Base-by-base conservation (phyloP, 2,329 filamentous ascomycete species). In the Fusarium siculi region DNA sequence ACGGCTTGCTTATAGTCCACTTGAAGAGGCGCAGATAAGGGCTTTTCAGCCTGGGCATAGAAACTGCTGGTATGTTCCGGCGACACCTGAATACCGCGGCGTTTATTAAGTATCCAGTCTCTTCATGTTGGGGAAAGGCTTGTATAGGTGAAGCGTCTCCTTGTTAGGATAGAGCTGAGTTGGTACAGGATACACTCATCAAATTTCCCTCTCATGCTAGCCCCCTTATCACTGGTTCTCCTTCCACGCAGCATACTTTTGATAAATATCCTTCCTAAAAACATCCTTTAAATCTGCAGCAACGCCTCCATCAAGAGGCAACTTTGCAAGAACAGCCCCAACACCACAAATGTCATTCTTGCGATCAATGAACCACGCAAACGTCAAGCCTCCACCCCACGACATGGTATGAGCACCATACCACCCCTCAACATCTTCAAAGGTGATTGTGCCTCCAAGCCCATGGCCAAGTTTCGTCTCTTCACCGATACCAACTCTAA, bases 361-460 rank as follows among this genome's bases (percentile, higher is more conserved):
- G 2, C 84, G 84, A 72, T 87, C 85, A 59, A 87, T 80, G 25
- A 87, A 87, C 86, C 85, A 88, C 5, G 80, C 55, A 28, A 86
- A 72, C 2, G 84, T 86, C 70, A 84, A 42, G 0, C 85, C 84
- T 5, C 86, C 86, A 12, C 84, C 85, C 85, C 85, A 87, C 7
- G 80, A 82, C 61, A 87, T 74, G 1, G 85, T 86, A 2, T 77
- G 67, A 40, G 81, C 79, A 7, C 84, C 84, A 49, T 85, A 85
- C 80, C 84, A 85, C 7, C 83, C 82, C 4, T 84, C 79, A 4
- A 81, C 70, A 64, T 84, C 82, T 56, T 86, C 74, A 36, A 83
- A 65, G 3, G 81, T 82, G 12, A 87, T 54, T 16, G 84, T 63
- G 1, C 84, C 85, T 8, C 84, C 81, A 11, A 87, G 72, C 0